Conservation (phyloP, 2,329 filamentous ascomycete species). For the Ascochyta viciae-villosae region DNA sequence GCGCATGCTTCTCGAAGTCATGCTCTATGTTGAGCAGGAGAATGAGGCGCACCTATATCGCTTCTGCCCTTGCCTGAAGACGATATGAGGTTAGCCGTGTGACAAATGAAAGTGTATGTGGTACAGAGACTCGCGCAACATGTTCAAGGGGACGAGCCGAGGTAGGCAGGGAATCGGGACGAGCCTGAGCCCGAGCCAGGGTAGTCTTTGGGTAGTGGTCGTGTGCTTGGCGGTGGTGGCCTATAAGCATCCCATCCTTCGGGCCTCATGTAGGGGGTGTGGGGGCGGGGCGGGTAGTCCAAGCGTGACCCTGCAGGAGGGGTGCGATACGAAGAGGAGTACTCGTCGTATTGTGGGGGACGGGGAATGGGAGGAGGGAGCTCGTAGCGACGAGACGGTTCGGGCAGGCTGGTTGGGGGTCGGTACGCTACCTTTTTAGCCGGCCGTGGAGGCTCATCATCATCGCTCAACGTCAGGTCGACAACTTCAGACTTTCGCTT, state of each 20-base stretch:
- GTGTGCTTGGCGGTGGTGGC: conserved; percentile 14
- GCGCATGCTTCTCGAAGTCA: neutral
- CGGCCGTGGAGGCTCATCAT: conserved; percentile 51
- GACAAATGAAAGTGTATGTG: conserved; percentile 22
- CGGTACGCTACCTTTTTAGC: conserved; percentile 52
- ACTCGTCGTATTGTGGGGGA: conserved; percentile 20
- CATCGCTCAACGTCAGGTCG: conserved; percentile 57
- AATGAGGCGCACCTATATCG: conserved; percentile 11
- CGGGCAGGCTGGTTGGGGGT: conserved; percentile 47
- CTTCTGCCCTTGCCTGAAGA: conserved; percentile 45
- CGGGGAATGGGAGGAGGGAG: conserved; percentile 36
- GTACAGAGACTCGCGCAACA: conserved; percentile 20
- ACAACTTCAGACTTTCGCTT: conserved; percentile 58
- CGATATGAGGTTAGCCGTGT: conserved; percentile 30
- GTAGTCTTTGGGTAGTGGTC: conserved; percentile 10
- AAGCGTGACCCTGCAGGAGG: conserved; percentile 31
- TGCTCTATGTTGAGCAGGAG: neutral
- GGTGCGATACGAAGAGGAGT: conserved; percentile 29
- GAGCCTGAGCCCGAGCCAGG: conserved; percentile 32
- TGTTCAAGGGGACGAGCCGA: conserved; percentile 37
- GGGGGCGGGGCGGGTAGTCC: conserved; percentile 22
- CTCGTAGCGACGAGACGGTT: conserved; percentile 40
- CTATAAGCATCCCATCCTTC: conserved; percentile 10
- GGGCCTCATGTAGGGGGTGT: conserved; percentile 9
- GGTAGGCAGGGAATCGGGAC: conserved; percentile 34